phyloP scores from a whole-genome alignment of 2,329 filamentous ascomycete species.

The Aspergillus amoenus region DNA sequence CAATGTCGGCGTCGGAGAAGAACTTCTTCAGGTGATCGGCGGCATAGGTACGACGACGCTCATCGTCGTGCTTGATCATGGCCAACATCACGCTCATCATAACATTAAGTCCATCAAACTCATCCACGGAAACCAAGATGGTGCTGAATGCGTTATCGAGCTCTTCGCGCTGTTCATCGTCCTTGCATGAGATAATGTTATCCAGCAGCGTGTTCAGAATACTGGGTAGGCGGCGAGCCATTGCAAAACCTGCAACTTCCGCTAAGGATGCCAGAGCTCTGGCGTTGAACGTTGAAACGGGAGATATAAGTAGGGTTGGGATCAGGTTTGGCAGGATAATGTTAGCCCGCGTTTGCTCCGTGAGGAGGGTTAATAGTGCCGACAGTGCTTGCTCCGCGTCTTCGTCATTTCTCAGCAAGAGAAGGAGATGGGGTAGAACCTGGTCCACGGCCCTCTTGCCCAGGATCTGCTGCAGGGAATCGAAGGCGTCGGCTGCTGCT shows the following conservation, averaged over 20 bases:
- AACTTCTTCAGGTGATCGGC: slow-evolving; percentile 81
- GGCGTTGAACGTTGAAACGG: slow-evolving; percentile 93
- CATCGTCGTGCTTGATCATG: slow-evolving; percentile 89
- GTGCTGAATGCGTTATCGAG: slow-evolving; percentile 81
- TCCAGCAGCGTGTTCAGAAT: slow-evolving; percentile 96
- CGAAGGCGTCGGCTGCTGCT: slow-evolving; percentile 94
- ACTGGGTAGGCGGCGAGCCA: slow-evolving; percentile 84
- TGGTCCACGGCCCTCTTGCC: slow-evolving; percentile 95
- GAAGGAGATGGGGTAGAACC: slow-evolving; percentile 88
- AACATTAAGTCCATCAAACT: slow-evolving; percentile 92
- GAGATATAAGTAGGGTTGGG: slow-evolving; percentile 83
- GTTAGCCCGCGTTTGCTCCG: slow-evolving; percentile 89
- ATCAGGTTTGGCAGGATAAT: slow-evolving; percentile 96
- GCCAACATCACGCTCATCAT: slow-evolving; percentile 90
- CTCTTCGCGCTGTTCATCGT: slow-evolving; percentile 71
- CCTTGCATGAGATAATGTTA: slow-evolving; percentile 72
- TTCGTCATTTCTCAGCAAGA: slow-evolving; percentile 78
- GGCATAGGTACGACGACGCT: slow-evolving; percentile 75
- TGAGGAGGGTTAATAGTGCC: slow-evolving; percentile 88
- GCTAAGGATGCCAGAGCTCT: slow-evolving; percentile 89
- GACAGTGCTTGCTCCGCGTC: slow-evolving; percentile 90
- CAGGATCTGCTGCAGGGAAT: slow-evolving; percentile 87
- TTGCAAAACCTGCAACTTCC: slow-evolving; percentile 82
- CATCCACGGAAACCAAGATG: slow-evolving; percentile 88
- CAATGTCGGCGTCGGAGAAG: slow-evolving; percentile 75